Conservation (phyloP, 768 basidiomycete species). For the Galerina marginata region DNA sequence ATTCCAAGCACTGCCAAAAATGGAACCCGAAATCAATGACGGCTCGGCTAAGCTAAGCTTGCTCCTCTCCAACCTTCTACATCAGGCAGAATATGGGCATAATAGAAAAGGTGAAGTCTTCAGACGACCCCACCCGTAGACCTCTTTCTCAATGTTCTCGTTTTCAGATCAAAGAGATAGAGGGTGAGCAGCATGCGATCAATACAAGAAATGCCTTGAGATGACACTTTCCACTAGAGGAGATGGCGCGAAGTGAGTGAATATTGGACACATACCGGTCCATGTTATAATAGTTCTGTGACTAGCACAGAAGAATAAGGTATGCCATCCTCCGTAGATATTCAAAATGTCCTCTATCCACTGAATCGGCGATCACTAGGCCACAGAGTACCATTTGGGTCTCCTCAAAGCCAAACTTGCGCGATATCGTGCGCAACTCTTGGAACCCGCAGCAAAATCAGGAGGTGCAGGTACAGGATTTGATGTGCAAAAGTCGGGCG, state of each 20-base stretch:
- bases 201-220: not conserved
- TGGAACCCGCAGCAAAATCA: conserved; percentile 89
- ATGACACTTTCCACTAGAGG: conserved; percentile 58
- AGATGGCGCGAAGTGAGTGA: conserved; percentile 93
- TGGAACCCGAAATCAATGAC: conserved; percentile 17
- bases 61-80: conserved; percentile 14
- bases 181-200: conserved; percentile 61
- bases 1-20: conserved; percentile 11
- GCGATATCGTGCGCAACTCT: conserved; percentile 91
- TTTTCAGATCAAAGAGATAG: conserved; percentile 89
- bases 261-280: not conserved
- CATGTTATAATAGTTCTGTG: conserved; percentile 2
- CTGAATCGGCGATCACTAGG: conserved; percentile 47
- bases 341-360: conserved; percentile 8
- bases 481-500: conserved; percentile 82
- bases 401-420: conserved; percentile 94
- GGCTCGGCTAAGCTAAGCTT: conserved; percentile 18
- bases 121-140: not conserved
- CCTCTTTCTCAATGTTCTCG: conserved; percentile 7
- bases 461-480: conserved; percentile 84
- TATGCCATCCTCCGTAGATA: conserved; percentile 29
- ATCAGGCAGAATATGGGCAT: conserved; percentile 71
- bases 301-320: conserved; percentile 95
- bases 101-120: conserved; percentile 76
- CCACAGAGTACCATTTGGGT: conserved; percentile 94